phyloP scores from a whole-genome alignment of 176 grass and related monocot genomes.

The Aegilops tauschii region DNA sequence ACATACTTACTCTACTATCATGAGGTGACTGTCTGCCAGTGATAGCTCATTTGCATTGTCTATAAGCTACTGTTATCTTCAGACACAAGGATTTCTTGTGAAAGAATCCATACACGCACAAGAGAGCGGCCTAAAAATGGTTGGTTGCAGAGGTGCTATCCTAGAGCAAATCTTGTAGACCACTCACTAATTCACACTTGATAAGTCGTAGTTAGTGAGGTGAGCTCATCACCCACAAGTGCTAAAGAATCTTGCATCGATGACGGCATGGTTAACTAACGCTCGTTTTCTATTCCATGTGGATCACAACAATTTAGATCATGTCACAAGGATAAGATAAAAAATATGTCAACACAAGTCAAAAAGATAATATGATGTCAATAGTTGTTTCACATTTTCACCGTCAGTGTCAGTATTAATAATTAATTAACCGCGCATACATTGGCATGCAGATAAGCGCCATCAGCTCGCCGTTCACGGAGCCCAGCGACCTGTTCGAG shows the following conservation, averaged over 20 bases:
- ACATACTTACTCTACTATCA: neutral
- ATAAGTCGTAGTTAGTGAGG: neutral
- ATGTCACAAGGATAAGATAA: neutral
- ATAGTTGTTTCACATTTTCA: neutral
- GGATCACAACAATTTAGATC: neutral
- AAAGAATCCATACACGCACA: neutral
- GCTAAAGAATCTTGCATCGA: neutral
- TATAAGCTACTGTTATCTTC: neutral
- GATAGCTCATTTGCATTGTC: neutral
- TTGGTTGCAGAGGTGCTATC: conserved; percentile 10
- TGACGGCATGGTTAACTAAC: conserved; percentile 14
- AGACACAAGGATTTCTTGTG: neutral
- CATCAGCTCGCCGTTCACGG: conserved; percentile 61
- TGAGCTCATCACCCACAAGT: conserved; percentile 2
- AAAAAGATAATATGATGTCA: neutral
- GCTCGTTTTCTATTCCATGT: neutral
- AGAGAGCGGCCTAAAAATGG: neutral
- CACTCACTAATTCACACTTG: neutral
- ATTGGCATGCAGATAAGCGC: conserved; percentile 64
- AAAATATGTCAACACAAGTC: too few relatives aligned
- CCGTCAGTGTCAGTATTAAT: neutral
- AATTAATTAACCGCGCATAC: neutral
- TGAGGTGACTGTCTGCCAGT: neutral
- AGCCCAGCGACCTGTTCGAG: conserved; percentile 81
- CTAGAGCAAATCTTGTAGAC: conserved; percentile 14